Base-by-base conservation (phyloP, 768 basidiomycete species). In the Kwoniella bestiolae region DNA sequence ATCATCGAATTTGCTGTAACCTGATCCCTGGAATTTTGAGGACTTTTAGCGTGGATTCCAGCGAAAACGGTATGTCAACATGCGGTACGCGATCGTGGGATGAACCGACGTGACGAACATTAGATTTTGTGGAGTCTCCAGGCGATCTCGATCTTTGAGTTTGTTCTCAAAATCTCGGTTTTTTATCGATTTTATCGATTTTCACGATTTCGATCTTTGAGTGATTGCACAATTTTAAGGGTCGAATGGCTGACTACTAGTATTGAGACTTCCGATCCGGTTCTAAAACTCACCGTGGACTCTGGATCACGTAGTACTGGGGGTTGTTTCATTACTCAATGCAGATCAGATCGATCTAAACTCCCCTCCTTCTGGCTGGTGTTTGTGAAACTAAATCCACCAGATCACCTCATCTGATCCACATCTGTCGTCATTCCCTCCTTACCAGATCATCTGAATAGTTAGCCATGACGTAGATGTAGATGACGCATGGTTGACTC, bases 401-500 rank as follows among this genome's bases (percentile, higher is more conserved):
- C 38, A 41, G n/a, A 41, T 41, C 12, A 41, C 38, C 12, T 41
- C n/a, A n/a, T n/a, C n/a, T n/a, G n/a, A 41, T 16, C 38, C 12
- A 14, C 18, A 11, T 41, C 14, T 41, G 12, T 16, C 38, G 38
- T 41, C 38, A 41, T 41, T 18, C 18, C 12, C 18, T 41, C 38
- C 18, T 18, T 41, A 41, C 38, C n/a, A n/a, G n/a, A n/a, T n/a
- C n/a, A n/a, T n/a, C n/a, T n/a, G n/a, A n/a, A n/a, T n/a, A n/a
- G n/a, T n/a, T n/a, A n/a, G 38, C 18, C 47, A 49, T 49, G 55
- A 56, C 18, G 12, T 28, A 29, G 31, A 56, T 29, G 21, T 25
- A 56, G 21, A 56, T 56, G 55, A 56, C 55, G 55, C 25, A n/a
- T 12, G 25, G 55, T 56, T 56, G 55, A 56, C 31, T 56, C 55